Conservation (phyloP, 768 basidiomycete genomes). For the Phallus indusiatus region DNA sequence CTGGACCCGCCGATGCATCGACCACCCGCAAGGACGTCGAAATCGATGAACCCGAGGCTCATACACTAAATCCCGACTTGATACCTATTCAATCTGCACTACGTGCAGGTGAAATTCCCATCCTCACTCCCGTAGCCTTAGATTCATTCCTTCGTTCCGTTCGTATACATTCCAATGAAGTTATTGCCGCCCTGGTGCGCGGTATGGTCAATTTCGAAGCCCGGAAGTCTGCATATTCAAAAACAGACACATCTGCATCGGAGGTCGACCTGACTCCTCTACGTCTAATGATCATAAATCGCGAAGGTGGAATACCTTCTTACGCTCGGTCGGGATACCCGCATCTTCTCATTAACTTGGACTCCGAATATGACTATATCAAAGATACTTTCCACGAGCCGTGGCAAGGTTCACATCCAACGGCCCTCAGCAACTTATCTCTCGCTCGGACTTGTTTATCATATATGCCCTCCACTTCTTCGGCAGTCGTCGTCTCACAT, state of each 20-base stretch:
- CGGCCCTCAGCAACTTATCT: conserved; percentile 76
- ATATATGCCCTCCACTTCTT: conserved; percentile 90
- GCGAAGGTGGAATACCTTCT: conserved; percentile 93
- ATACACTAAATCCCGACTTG: conserved; percentile 72
- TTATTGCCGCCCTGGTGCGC: conserved; percentile 76
- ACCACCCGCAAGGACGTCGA: conserved; percentile 24
- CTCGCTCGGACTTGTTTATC: conserved; percentile 79
- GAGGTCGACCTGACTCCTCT: conserved; percentile 81
- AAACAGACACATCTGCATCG: conserved; percentile 24
- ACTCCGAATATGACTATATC: conserved; percentile 80
- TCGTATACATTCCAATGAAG: conserved; percentile 79
- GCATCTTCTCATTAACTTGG: conserved; percentile 91
- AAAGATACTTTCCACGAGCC: conserved; percentile 68
- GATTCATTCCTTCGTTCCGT: conserved; percentile 85
- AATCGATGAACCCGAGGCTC: conserved; percentile 55
- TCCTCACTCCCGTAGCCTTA: conserved; percentile 85
- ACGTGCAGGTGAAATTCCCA: conserved; percentile 90
- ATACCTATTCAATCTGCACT: conserved; percentile 82
- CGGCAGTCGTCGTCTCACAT: conserved; percentile 95
- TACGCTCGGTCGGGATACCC: conserved; percentile 93
- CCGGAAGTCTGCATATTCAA: not conserved
- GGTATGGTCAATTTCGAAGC: conserved; percentile 52
- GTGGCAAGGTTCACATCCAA: conserved; percentile 75
- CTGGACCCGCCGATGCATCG: conserved; percentile 32
- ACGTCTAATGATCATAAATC: conserved; percentile 94